A percentile compares a stretch with the other conserved stretches of the same genome.
Conservation (phyloP, 371 early-diverging fungal species). For the Haplosporangium sp. region DNA sequence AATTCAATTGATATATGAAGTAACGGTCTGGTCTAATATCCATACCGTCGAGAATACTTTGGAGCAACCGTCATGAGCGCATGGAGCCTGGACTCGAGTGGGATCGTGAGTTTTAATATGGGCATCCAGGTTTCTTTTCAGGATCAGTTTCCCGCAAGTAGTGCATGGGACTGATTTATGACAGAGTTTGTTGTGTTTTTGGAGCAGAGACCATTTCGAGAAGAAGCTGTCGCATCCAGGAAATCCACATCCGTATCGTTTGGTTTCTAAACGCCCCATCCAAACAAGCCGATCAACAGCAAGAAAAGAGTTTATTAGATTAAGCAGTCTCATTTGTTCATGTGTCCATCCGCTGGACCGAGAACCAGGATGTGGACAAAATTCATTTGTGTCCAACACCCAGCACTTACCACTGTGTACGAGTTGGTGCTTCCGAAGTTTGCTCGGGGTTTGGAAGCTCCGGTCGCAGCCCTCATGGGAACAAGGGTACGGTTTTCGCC, state of each 20-base stretch:
- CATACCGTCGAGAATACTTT: slow-evolving; percentile 52
- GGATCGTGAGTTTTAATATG: slow-evolving; percentile 41
- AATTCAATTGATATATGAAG: too few species aligned
- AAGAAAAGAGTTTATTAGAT: neutral
- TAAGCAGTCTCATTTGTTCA: neutral
- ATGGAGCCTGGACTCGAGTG: slow-evolving; percentile 20
- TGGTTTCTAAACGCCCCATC: slow-evolving; percentile 47
- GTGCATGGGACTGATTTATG: slow-evolving; percentile 65
- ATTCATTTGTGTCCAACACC: too few species aligned
- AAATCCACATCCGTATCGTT: slow-evolving; percentile 66
- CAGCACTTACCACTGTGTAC: slow-evolving; percentile 65
- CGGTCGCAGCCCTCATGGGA: slow-evolving; percentile 57
- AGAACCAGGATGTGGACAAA: too few species aligned
- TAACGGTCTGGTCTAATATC: too few species aligned
- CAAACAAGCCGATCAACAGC: neutral
- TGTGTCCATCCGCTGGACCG: too few species aligned
- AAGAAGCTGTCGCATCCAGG: slow-evolving; percentile 60
- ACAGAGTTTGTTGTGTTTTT: slow-evolving; percentile 60
- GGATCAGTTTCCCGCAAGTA: slow-evolving; percentile 64
- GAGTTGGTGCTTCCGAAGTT: slow-evolving; percentile 64
- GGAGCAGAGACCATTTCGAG: slow-evolving; percentile 70
- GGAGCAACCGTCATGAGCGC: slow-evolving; percentile 28
- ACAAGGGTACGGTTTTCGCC: slow-evolving; percentile 60
- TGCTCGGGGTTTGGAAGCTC: slow-evolving; percentile 63
- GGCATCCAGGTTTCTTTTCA: slow-evolving; percentile 22